Base-by-base conservation (phyloP, 257 asterid species). In the Nicotiana tomentosiformis region DNA sequence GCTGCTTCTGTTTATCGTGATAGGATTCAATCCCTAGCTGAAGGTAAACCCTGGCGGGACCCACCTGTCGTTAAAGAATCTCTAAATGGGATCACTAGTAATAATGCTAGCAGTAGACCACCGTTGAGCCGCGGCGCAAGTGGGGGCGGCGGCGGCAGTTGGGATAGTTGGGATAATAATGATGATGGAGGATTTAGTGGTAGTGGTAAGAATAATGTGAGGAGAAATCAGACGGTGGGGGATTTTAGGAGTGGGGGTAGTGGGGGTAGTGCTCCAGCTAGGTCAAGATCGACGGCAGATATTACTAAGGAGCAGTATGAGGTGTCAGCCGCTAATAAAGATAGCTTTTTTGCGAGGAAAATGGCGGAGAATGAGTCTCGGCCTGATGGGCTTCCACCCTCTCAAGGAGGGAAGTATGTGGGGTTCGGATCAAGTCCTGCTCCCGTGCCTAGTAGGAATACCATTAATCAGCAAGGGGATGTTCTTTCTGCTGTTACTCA, bases 351-450 rank as follows among this genome's bases (percentile, higher is more conserved):
- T 62, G 88, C 97, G 3, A 89, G 87, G 87, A 93, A 84, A 83
- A 88, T 95, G 82, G 83, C 83, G 3, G 98, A 95, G 85, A 95
- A 95, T 74, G 92, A 91, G 84, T 86, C 94, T 0, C 82, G 91
- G 78, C 97, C 98, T 0, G 98, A 92, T 85, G 98, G 99, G 53
- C 55, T 95, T 67, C 98, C 93, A 10, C 99, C 99, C 4, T 93
- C 99, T 26, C 94, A 93, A 84, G 99, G 98, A 10, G 99, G 98
- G 77, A 95, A 95, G 88, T 95, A 92, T 85, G 97, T 95, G 3
- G 99, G 99, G 35, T 95, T 93, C 70, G 98, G 99, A 56, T 92
- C 99, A 15, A 89, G 33, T 84, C 92, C 96, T 10, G 83, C 89
- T 6, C 94, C 95, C 0, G 3, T 88, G 69, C 89, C 64, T 7